These are phyloP conservation scores for Suillus brevipes DNA, from an alignment of 768 basidiomycete species.

Conservation along the genomic window DNA sequence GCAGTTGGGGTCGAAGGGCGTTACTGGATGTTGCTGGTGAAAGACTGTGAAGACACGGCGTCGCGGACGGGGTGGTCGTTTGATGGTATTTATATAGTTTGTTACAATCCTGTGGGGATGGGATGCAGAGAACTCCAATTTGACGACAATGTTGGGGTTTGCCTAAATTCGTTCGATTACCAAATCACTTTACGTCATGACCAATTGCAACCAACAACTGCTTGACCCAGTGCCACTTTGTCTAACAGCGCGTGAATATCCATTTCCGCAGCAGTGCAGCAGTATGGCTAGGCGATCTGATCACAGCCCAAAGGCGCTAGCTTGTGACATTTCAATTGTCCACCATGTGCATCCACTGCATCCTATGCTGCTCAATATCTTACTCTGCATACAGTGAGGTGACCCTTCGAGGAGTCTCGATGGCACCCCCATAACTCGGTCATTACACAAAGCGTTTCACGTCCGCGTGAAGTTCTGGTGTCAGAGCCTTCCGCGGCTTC, in stretches of 20 bases:
- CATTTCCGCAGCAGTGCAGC: no score
- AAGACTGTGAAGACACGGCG: constrained; percentile 31
- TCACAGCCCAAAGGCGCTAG: no score
- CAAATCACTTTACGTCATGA: background rate
- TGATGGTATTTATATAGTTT: constrained; percentile 26
- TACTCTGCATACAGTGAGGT: no score
- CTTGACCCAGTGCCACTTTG: no score
- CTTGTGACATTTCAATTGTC: no score
- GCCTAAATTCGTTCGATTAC: constrained; percentile 1
- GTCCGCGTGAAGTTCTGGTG: background rate
- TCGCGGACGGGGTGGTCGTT: constrained; percentile 32
- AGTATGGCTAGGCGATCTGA: no score
- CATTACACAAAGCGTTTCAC: background rate
- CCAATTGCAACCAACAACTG: no score
- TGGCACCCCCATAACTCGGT: background rate
- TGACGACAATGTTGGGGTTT: constrained; percentile 31
- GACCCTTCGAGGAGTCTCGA: background rate
- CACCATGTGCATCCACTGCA: no score
- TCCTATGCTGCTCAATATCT: no score
- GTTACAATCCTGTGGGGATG: constrained; percentile 26
- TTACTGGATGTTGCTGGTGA: constrained; percentile 2
- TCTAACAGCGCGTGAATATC: no score
- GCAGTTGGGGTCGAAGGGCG: constrained; percentile 10
- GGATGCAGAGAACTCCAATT: constrained; percentile 7
- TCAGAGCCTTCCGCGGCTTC: background rate